Conservation (phyloP, 306 rosid genomes). For the Psophocarpus tetragonolobus region DNA sequence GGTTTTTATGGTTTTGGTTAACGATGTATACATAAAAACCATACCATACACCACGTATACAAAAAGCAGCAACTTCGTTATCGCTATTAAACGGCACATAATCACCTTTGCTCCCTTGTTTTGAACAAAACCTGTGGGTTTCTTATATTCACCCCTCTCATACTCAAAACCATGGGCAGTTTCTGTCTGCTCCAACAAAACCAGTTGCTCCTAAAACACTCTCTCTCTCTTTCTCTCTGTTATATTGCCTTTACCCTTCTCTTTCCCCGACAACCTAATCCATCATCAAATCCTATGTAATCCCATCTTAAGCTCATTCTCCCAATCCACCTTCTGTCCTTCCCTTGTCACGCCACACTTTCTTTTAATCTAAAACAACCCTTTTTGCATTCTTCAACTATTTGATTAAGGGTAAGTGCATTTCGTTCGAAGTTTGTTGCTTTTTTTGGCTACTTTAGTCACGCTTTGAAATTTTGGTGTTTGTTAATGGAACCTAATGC, state of each 20-base stretch:
- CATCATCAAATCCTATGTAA: constrained; percentile 17
- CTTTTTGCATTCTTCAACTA: constrained; percentile 1
- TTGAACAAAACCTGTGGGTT: constrained; percentile 48
- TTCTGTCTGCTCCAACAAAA: constrained; percentile 51
- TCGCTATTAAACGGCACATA: not conserved
- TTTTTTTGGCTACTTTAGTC: not conserved
- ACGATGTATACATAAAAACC: too few species aligned
- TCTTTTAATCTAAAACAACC: too few species aligned
- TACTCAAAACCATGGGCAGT: constrained; percentile 84
- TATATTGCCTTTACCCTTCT: constrained; percentile 26
- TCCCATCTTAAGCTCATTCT: not conserved
- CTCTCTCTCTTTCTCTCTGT: constrained; percentile 7
- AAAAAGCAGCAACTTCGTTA: not conserved
- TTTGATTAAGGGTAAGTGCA: constrained; percentile 32
- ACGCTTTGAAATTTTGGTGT: not conserved
- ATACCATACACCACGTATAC: too few species aligned
- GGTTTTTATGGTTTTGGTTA: too few species aligned
- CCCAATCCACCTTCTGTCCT: not conserved
- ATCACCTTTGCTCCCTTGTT: constrained; percentile 36
- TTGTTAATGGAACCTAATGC: constrained; percentile 66
- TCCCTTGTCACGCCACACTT: not conserved
- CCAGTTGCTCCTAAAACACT: constrained; percentile 50
- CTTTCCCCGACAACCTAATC: constrained; percentile 1
- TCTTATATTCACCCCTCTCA: not conserved
- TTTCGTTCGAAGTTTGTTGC: constrained; percentile 3